Evolutionary conservation across 2,329 filamentous ascomycete genomes (phyloP).

Genomic region (Didymella glomerata): DNA sequence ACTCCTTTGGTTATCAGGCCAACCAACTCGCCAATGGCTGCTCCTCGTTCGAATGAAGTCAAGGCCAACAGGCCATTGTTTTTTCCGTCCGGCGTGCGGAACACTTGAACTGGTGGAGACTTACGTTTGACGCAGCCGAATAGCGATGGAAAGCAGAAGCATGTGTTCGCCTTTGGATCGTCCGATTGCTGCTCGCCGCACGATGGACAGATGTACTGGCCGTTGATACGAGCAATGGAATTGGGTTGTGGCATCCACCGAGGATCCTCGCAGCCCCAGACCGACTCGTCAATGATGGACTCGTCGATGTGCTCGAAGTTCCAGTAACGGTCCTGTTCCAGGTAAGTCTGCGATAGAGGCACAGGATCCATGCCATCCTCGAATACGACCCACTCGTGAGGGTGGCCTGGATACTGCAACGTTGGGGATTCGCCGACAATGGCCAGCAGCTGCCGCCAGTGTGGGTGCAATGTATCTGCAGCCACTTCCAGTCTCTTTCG

Average conservation of each 20-base stretch:
- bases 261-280: slow-evolving; percentile 61
- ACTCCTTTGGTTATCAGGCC: slow-evolving; percentile 64
- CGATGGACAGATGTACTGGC: slow-evolving; percentile 53
- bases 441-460: slow-evolving; percentile 61
- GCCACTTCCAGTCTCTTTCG: slow-evolving; percentile 61
- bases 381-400: slow-evolving; percentile 62
- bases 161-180: slow-evolving; percentile 58
- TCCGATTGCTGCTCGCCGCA: slow-evolving; percentile 62
- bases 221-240: slow-evolving; percentile 36
- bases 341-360: slow-evolving; percentile 58
- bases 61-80: slow-evolving; percentile 63
- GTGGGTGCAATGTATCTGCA: slow-evolving; percentile 62
- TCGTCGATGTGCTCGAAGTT: slow-evolving; percentile 61
- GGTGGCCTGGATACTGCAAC: slow-evolving; percentile 57
- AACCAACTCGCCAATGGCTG: slow-evolving; percentile 64
- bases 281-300: slow-evolving; percentile 58
- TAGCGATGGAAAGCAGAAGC: slow-evolving; percentile 63
- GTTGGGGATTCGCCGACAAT: slow-evolving; percentile 57
- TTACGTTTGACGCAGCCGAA: slow-evolving; percentile 57
- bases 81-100: slow-evolving; percentile 61
- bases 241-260: slow-evolving; percentile 51
- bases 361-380: slow-evolving; percentile 55
- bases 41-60: slow-evolving; percentile 61
- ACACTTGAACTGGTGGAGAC: slow-evolving; percentile 60
- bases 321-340: slow-evolving; percentile 58